Base-by-base conservation (phyloP, 2,329 filamentous ascomycete species). In the Penicillium sp. region DNA sequence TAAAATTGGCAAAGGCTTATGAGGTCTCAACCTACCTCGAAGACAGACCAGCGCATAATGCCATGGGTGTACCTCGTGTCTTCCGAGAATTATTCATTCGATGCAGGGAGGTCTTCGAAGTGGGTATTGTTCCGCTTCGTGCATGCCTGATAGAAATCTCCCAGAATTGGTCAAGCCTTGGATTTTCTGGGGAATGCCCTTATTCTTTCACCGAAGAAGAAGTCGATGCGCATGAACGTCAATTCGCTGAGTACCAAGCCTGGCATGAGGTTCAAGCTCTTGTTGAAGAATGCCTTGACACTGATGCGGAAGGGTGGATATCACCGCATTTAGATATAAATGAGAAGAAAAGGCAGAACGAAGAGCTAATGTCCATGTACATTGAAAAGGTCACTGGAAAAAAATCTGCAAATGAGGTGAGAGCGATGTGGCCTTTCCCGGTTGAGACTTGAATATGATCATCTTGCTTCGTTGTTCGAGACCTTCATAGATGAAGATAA, bases 281-380 rank as follows among this genome's bases (percentile, higher is more conserved):
- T 28, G 69, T 63, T 4, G 48, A 56, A 45, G 58, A 67, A 38
- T 56, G 55, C 43, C 57, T 74, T 3, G 54, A 56, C 46, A 69
- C 69, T 0, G 70, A 73, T 59, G 58, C 59, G 0, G 69, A 73
- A 42, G 69, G 69, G 10, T 74, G 69, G 68, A 58, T 72, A 14
- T 39, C 63, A 6, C 71, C 68, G 13, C 52, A 63, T 27, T 7
- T 69, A 31, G 66, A 73, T 55, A 46, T 64, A 58, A 50, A 33
- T 16, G 49, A 63, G 39, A 63, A 59, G 44, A 50, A 48, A 45
- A 56, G 49, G 27, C 56, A 62, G 46, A 71, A 69, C 50, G 45
- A 54, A 33, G 58, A 64, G 28, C 43, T 72, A 22, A 39, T 63
- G 44, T 27, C 53, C 3, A 49, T 62, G 52, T 63, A 52, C 22